phyloP scores from a whole-genome alignment of 2,329 filamentous ascomycete species.

The Triangularia verruculosa region DNA sequence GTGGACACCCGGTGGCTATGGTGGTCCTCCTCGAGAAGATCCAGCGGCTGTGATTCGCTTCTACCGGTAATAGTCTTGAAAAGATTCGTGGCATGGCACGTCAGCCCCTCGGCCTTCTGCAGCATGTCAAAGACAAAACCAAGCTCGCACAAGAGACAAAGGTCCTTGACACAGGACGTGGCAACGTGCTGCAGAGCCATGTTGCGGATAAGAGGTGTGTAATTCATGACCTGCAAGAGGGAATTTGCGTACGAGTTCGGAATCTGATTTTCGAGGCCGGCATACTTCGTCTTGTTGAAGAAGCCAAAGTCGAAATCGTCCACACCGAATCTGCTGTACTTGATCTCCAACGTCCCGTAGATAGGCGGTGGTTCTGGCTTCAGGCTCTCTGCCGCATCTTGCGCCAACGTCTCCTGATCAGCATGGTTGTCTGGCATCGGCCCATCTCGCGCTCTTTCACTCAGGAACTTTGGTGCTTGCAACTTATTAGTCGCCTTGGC shows the following conservation, averaged over 20 bases:
- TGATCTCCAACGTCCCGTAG: constrained; percentile 94
- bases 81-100: constrained; percentile 94
- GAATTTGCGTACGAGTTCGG: constrained; percentile 95
- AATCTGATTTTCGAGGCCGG: constrained; percentile 93
- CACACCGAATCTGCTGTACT: constrained; percentile 98
- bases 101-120: constrained; percentile 88
- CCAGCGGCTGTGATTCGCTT: constrained; percentile 58
- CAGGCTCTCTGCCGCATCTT: constrained; percentile 65
- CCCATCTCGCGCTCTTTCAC: constrained; percentile 67
- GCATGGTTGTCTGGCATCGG: constrained; percentile 44
- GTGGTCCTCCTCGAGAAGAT: background rate
- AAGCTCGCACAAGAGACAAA: constrained; percentile 87
- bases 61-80: constrained; percentile 84
- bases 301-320: constrained; percentile 98
- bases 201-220: constrained; percentile 85
- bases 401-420: constrained; percentile 29
- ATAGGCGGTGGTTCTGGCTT: constrained; percentile 81
- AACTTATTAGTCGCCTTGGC: constrained; percentile 52
- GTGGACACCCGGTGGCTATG: background rate
- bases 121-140: constrained; percentile 98
- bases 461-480: constrained; percentile 85
- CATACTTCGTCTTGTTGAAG: constrained; percentile 91
- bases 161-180: constrained; percentile 75
- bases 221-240: constrained; percentile 85
- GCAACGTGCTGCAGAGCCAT: constrained; percentile 85